Evolutionary conservation across 2,329 filamentous ascomycete genomes (phyloP).

Genomic region (Apiospora marii): DNA sequence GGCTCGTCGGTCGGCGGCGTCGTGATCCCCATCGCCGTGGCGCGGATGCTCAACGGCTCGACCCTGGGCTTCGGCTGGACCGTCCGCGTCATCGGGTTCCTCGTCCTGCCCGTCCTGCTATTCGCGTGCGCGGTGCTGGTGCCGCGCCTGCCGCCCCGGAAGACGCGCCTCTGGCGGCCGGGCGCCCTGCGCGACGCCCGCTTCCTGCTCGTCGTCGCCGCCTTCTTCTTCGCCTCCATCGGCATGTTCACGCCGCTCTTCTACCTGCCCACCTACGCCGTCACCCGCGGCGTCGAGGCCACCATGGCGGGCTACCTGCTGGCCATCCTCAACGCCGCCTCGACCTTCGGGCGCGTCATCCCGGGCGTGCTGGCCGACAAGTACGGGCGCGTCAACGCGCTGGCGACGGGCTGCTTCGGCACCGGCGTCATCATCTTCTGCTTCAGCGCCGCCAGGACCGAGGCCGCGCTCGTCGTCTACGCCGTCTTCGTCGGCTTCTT

Average conservation of each 20-base stretch:
- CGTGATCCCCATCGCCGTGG: neutral
- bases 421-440: conserved; percentile 49
- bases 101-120: conserved; percentile 21
- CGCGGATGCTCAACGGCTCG: conserved; percentile 34
- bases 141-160: conserved; percentile 41
- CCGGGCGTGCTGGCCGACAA: conserved; percentile 48
- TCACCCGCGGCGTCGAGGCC: conserved; percentile 28
- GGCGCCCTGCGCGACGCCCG: conserved; percentile 52
- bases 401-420: conserved; percentile 35
- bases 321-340: conserved; percentile 49
- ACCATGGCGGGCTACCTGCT: conserved; percentile 48
- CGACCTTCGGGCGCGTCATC: conserved; percentile 47
- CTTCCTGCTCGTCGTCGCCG: conserved; percentile 47
- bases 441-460: conserved; percentile 42
- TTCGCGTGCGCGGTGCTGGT: conserved; percentile 1
- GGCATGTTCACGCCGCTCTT: conserved; percentile 54
- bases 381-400: conserved; percentile 47
- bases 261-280: conserved; percentile 47
- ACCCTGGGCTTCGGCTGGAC: conserved; percentile 24
- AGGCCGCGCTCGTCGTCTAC: conserved; percentile 41
- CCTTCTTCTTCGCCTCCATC: conserved; percentile 37
- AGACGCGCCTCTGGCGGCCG: conserved; percentile 43
- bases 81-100: conserved; percentile 26
- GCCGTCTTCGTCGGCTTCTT: conserved; percentile 48
- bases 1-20: conserved; percentile 41